Base-by-base conservation (phyloP, 2,329 filamentous ascomycete species). In the Nemania diffusa region DNA sequence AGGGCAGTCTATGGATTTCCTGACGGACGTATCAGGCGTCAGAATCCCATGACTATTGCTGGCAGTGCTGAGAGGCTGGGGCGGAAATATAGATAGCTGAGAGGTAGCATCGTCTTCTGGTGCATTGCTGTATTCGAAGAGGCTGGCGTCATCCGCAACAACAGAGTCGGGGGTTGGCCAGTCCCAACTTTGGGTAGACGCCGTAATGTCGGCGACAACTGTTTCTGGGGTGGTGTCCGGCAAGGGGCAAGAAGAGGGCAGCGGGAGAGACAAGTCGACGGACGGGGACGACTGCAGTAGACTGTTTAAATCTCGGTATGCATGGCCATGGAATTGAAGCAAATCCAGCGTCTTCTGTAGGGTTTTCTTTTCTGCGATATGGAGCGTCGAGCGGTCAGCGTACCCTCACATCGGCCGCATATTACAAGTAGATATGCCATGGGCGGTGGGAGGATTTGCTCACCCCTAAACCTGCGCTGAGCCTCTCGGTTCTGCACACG, bases 401-500 rank as follows among this genome's bases (percentile, higher is more conserved):
- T 27, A 44, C 53, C 20, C 44, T 9, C 2, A 22, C 7, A 17
- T 37, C 51, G 20, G 51, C 51, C 4, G 29, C 2, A 24, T 1
- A 7, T 46, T 44, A 24, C 17, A 37, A 22, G 17, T 37, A 24
- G 29, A 13, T n/a, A 46, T 5, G 42, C n/a, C n/a, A n/a, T n/a
- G 7, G 3, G 20, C 11, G 15, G 3, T 29, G 11, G 42, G 26
- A 5, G 26, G 15, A 5, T 22, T 48, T 37, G 15, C 57, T 60
- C 46, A 60, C 57, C 46, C 20, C 57, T 26, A 24, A 60, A 60
- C 34, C 57, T 51, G 57, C 57, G 57, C 9, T 60, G 57, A 27
- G 57, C 57, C 17, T 60, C 46, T 11, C 57, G 57, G 15, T 60
- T 60, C 46, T 60, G 57, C 15, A 42, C 46, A 51, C 57, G 57